Base-by-base conservation (phyloP, 2,329 filamentous ascomycete species). In the Tolypocladium tundrense region DNA sequence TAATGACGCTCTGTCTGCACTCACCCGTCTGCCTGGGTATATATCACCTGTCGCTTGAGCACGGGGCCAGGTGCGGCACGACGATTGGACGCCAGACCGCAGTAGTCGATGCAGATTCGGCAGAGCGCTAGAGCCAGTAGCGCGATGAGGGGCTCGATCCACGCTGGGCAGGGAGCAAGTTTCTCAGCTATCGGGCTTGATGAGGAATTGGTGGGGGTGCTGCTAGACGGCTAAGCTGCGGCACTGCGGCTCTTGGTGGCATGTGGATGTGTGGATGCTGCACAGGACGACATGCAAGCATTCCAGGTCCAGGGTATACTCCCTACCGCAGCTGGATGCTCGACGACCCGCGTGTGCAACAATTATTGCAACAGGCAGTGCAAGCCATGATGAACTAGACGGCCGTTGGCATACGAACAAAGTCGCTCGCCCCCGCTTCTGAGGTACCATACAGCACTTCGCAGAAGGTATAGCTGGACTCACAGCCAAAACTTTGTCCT, bases 41-140 rank as follows among this genome's bases (percentile, higher is more conserved):
- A 48, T 39, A 31, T 24, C 33, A 45, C 66, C 67, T 70, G 66
- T 71, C 67, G 63, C 64, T 68, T 59, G 62, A 61, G 66, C 70
- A 72, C 70, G 70, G 65, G 70, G 69, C 62, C 52, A 41, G 53
- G 66, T 63, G 57, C 59, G 62, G 52, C 41, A 57, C 60, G 55
- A 58, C 62, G 64, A 72, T 72, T 72, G 70, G 70, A 58, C 56
- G 60, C 51, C 51, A 54, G 56, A 60, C 55, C 14, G 27, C 3
- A 39, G 27, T n/a, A 21, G 21, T 42, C 16, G 31, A 10, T 33
- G 56, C 53, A 56, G 37, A 37, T 56, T n/a, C 31, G 35, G 37
- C 27, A 52, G 27, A 21, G 27, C 52, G 48, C 21, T 43, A 40
- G 27, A n/a, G 37, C 13, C 9, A n/a, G 33, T 54, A 45, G 50